Conservation (phyloP, 2,329 filamentous ascomycete genomes). For the Acrocalymma vagum region DNA sequence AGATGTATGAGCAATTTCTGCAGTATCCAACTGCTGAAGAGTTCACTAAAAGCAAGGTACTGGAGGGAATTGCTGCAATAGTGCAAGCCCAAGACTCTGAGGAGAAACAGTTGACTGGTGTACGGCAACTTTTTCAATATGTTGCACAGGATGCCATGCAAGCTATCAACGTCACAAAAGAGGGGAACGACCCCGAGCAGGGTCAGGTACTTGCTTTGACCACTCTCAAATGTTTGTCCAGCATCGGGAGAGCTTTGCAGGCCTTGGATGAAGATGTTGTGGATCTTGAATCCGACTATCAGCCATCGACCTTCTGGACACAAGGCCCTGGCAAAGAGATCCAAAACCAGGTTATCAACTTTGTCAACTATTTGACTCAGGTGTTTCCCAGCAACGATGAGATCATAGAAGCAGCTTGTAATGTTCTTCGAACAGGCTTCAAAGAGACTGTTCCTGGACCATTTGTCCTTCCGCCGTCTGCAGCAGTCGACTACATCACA, state of each 20-base stretch:
- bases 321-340: conserved; percentile 57
- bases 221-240: conserved; percentile 73
- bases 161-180: conserved; percentile 41
- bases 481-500: conserved; percentile 73
- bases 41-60: conserved; percentile 75
- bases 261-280: conserved; percentile 71
- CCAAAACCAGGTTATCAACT: conserved; percentile 61
- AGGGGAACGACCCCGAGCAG: conserved; percentile 46
- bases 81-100: conserved; percentile 74
- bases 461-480: conserved; percentile 75
- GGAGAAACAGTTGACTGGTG: conserved; percentile 60
- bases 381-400: conserved; percentile 70
- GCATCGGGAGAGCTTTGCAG: conserved; percentile 77
- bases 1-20: conserved; percentile 74
- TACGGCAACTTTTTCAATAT: conserved; percentile 67
- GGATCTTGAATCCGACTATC: conserved; percentile 67
- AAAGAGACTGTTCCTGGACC: conserved; percentile 77
- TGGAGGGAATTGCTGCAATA: conserved; percentile 78
- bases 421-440: conserved; percentile 76
- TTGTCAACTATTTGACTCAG: conserved; percentile 59
- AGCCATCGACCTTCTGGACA: conserved; percentile 57
- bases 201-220: conserved; percentile 56
- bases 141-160: conserved; percentile 68
- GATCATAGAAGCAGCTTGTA: conserved; percentile 75
- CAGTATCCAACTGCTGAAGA: conserved; percentile 68